Percentiles rank a stretch among this genome's conserved stretches.
Evolutionary conservation across 106 monocot species (phyloP).

Genomic region (Alisma plantagoaquatica): DNA sequence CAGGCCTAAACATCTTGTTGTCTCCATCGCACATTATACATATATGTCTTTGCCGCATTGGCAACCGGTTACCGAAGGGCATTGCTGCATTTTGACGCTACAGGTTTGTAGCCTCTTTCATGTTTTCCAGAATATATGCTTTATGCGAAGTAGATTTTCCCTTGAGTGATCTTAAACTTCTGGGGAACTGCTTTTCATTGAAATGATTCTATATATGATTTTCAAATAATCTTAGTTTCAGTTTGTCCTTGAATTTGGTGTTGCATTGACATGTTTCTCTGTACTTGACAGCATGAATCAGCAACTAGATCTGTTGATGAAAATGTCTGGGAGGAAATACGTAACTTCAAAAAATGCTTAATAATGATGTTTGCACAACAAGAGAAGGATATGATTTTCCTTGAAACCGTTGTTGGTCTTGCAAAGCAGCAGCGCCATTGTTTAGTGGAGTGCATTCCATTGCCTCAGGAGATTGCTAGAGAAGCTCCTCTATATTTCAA

Average conservation of each 20-base stretch:
- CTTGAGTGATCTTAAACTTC: no score
- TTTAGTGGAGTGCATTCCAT: slow-evolving; percentile 81
- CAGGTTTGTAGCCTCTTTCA: slow-evolving; percentile 34
- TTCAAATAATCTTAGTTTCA: background rate
- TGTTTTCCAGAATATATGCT: background rate
- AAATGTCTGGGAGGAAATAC: slow-evolving; percentile 80
- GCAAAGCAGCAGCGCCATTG: slow-evolving; percentile 80
- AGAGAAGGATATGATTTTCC: slow-evolving; percentile 79
- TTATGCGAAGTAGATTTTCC: background rate
- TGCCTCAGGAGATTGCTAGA: slow-evolving; percentile 52
- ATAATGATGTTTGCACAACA: slow-evolving; percentile 79
- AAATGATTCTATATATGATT: background rate
- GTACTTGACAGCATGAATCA: slow-evolving; percentile 54
- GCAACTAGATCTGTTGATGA: slow-evolving; percentile 62
- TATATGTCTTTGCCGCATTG: slow-evolving; percentile 82
- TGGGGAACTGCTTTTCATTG: background rate
- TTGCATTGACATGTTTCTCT: slow-evolving; percentile 4
- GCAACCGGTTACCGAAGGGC: slow-evolving; percentile 72
- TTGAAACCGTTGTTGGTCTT: slow-evolving; percentile 73
- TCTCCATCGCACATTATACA: slow-evolving; percentile 76
- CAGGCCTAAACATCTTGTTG: slow-evolving; percentile 74
- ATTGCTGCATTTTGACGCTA: slow-evolving; percentile 86
- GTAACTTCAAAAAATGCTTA: slow-evolving; percentile 96
- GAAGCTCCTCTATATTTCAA: slow-evolving; percentile 91
- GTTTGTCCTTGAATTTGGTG: background rate